Conservation (phyloP, 768 basidiomycete genomes). For the Lentinula lateritia region DNA sequence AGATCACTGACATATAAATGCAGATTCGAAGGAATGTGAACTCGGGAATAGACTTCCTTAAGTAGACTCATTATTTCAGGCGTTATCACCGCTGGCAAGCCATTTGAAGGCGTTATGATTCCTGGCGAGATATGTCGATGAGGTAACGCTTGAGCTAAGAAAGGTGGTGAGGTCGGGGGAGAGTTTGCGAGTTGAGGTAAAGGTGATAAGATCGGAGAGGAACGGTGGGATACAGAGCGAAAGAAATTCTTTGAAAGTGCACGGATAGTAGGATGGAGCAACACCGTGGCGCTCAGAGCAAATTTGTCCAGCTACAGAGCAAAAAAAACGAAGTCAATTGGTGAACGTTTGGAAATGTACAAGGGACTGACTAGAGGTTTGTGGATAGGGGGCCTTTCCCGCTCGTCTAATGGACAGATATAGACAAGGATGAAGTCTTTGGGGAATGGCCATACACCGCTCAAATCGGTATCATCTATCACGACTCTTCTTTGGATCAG, state of each 20-base stretch:
- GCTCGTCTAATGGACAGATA: conserved; percentile 59
- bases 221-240: conserved; percentile 14
- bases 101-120: conserved; percentile 19
- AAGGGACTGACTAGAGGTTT: conserved; percentile 51
- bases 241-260: conserved; percentile 17
- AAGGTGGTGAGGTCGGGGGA: conserved; percentile 13
- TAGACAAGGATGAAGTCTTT: conserved; percentile 68
- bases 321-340: not conserved
- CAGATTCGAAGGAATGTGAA: conserved; percentile 46
- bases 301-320: conserved; percentile 61
- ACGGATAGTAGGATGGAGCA: conserved; percentile 38
- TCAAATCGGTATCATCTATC: conserved; percentile 32
- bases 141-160: conserved; percentile 18
- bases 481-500: conserved; percentile 47
- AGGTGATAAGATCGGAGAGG: conserved; percentile 19
- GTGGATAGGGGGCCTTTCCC: conserved; percentile 62
- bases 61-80: conserved; percentile 23
- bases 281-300: conserved; percentile 64
- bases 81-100: conserved; percentile 20
- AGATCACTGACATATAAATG: conserved; percentile 67
- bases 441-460: conserved; percentile 52
- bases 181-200: conserved; percentile 14
- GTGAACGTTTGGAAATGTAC: conserved; percentile 1
- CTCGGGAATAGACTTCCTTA: conserved; percentile 24
- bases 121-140: conserved; percentile 5